Percentiles rank a stretch among this genome's conserved stretches.
phyloP scores from a whole-genome alignment of 192 early-diverging fungal species.

The Gonapodya sp. region DNA sequence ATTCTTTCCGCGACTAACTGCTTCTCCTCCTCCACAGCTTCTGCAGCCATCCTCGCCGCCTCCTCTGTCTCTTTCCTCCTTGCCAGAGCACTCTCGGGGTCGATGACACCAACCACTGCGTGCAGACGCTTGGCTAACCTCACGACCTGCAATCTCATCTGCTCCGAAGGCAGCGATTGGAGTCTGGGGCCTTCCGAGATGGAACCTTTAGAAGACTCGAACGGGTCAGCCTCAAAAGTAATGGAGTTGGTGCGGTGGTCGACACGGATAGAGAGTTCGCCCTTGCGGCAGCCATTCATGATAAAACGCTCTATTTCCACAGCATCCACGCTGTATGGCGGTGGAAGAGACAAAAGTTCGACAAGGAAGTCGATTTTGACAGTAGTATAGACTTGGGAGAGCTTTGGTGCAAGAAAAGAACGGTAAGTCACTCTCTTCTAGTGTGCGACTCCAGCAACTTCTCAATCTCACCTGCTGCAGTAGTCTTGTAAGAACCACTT shows the following conservation, averaged over 20 bases:
- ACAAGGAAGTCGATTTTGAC: slow-evolving; percentile 92
- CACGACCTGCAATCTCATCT: slow-evolving; percentile 87
- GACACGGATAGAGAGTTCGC: slow-evolving; percentile 89
- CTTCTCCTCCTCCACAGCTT: slow-evolving; percentile 73
- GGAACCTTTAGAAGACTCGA: slow-evolving; percentile 61
- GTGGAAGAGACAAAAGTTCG: slow-evolving; percentile 77
- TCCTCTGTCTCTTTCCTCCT: slow-evolving; percentile 56
- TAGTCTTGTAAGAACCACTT: slow-evolving; percentile 93
- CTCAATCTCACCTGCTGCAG: slow-evolving; percentile 61
- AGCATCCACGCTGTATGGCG: slow-evolving; percentile 72
- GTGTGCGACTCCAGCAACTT: not conserved
- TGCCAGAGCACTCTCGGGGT: slow-evolving; percentile 58
- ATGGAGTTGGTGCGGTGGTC: slow-evolving; percentile 84
- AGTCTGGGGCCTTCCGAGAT: slow-evolving; percentile 73
- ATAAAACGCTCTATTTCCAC: slow-evolving; percentile 94
- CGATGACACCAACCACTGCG: slow-evolving; percentile 73
- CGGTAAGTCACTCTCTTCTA: not conserved
- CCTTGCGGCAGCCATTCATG: slow-evolving; percentile 94
- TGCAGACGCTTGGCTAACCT: slow-evolving; percentile 76
- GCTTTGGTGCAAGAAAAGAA: slow-evolving; percentile 16
- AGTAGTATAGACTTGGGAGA: slow-evolving; percentile 96
- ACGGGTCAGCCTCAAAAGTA: slow-evolving; percentile 88
- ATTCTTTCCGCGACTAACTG: slow-evolving; percentile 63
- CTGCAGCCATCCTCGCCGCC: slow-evolving; percentile 60
- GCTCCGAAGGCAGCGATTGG: slow-evolving; percentile 59